Evolutionary conservation across 345 rosid genomes (phyloP).

Genomic region (Mallotus nudiflorus): DNA sequence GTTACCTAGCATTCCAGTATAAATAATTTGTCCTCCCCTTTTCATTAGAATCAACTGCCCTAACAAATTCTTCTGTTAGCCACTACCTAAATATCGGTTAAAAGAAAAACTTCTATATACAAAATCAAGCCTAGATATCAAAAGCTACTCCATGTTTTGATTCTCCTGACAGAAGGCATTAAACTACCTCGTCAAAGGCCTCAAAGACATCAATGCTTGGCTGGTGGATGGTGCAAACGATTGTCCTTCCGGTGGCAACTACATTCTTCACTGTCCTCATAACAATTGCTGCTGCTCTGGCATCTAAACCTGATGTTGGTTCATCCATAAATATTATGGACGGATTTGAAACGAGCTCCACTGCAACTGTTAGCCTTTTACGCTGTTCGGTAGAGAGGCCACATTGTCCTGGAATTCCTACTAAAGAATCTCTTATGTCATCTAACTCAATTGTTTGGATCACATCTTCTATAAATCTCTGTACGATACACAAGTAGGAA

Average conservation of each 20-base stretch:
- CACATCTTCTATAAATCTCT: constrained; percentile 74
- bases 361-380: constrained; percentile 70
- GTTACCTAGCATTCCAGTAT: constrained; percentile 64
- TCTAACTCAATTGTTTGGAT: constrained; percentile 72
- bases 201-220: constrained; percentile 87
- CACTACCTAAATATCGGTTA: background rate
- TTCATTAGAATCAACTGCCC: constrained; percentile 67
- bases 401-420: constrained; percentile 55
- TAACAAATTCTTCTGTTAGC: background rate
- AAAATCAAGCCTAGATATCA: background rate
- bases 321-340: constrained; percentile 58
- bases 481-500: background rate
- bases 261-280: constrained; percentile 49
- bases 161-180: background rate
- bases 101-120: too few species aligned
- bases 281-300: constrained; percentile 55
- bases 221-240: constrained; percentile 82
- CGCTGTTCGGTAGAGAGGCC: constrained; percentile 87
- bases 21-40: constrained; percentile 65
- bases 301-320: constrained; percentile 53
- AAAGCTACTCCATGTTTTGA: too few species aligned
- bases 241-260: constrained; percentile 52
- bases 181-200: constrained; percentile 74
- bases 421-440: constrained; percentile 60
- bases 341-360: constrained; percentile 59